Evolutionary conservation across 2,329 filamentous ascomycete genomes (phyloP).

Genomic region (Emergomyces pasteurianus): DNA sequence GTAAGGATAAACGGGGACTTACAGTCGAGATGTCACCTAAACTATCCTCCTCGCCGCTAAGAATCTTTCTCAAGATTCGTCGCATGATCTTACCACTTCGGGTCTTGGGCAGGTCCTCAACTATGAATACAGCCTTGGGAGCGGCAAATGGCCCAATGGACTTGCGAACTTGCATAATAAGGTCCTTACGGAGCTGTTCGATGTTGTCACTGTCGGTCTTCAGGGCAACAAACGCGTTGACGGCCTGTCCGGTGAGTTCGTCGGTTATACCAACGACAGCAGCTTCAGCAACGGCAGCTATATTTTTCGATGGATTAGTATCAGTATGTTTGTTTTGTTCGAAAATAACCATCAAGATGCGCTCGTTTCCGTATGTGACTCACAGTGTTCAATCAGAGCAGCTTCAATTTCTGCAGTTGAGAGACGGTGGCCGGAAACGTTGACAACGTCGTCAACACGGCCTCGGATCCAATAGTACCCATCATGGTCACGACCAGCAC

Average conservation of each 20-base stretch:
- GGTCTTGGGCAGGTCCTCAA: slow-evolving; percentile 93
- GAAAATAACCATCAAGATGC: not conserved
- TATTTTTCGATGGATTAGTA: not conserved
- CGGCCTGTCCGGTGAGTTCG: slow-evolving; percentile 90
- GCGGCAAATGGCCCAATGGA: slow-evolving; percentile 96
- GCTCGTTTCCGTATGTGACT: slow-evolving; percentile 11
- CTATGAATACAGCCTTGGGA: slow-evolving; percentile 82
- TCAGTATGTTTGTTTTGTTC: slow-evolving; percentile 11
- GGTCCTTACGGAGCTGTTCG: slow-evolving; percentile 81
- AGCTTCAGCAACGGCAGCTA: slow-evolving; percentile 71
- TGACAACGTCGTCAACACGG: slow-evolving; percentile 96
- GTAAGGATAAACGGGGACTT: slow-evolving; percentile 29
- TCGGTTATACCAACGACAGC: slow-evolving; percentile 89
- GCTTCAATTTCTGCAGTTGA: slow-evolving; percentile 98
- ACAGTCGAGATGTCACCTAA: slow-evolving; percentile 87
- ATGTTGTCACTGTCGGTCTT: slow-evolving; percentile 55
- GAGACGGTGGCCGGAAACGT: slow-evolving; percentile 89
- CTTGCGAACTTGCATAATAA: slow-evolving; percentile 89
- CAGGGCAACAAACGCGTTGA: slow-evolving; percentile 90
- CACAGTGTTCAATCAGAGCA: slow-evolving; percentile 80
- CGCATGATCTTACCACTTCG: slow-evolving; percentile 98
- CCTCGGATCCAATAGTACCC: slow-evolving; percentile 99
- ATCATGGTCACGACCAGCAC: slow-evolving; percentile 89
- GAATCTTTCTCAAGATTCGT: slow-evolving; percentile 89
- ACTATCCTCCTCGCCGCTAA: slow-evolving; percentile 94